Evolutionary conservation across 1,139 yeast species (phyloP), one percentile per base, ranked within the genome.

Genomic region (Debaryomycetaceae sp.): DNA sequence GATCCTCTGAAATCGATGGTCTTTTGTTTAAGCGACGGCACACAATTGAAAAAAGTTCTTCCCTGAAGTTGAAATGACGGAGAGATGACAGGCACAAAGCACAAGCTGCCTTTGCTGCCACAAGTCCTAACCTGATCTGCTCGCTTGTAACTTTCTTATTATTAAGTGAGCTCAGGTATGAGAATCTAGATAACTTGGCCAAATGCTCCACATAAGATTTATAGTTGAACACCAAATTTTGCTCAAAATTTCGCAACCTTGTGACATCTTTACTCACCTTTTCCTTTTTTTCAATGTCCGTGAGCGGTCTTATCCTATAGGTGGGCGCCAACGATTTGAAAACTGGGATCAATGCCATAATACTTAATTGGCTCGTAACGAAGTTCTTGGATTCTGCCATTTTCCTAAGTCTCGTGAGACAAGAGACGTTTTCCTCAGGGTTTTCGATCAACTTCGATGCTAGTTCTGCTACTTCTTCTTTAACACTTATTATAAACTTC

Each of bases 321-420:
- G 95, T 85, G 1, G 99, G 99, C 3, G 95, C 84, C 44, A 93
- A 77, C 45, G 85, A 79, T 58, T 87, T 89, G 72, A 88, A 89
- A 5, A 89, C 87, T 1, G 95, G 90, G 3, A 90, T 84, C 48
- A 91, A 74, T 0, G 98, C 84, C 54, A 90, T 70, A 46, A 88
- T 69, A 0, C 96, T 80, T 47, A 89, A 74, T 63, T 87, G 90
- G 45, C 87, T 75, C 6, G 89, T 83, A 45, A 81, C 83, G 38
- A 83, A 73, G 54, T 85, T 82, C 54, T 76, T 78, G 1, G 93
- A 83, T 48, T 74, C 77, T 1, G 88, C 75, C 85, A 88, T 82
- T 51, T 80, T 85, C 39, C 91, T 72, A 43, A 93, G 70, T 57
- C 91, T 80, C 3, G 87, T 76, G 24, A 93, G 70, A 41, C 83